Percentiles rank a stretch among this genome's conserved stretches.
phyloP scores from a whole-genome alignment of 2,329 filamentous ascomycete species.

The Mariannaea sp. region DNA sequence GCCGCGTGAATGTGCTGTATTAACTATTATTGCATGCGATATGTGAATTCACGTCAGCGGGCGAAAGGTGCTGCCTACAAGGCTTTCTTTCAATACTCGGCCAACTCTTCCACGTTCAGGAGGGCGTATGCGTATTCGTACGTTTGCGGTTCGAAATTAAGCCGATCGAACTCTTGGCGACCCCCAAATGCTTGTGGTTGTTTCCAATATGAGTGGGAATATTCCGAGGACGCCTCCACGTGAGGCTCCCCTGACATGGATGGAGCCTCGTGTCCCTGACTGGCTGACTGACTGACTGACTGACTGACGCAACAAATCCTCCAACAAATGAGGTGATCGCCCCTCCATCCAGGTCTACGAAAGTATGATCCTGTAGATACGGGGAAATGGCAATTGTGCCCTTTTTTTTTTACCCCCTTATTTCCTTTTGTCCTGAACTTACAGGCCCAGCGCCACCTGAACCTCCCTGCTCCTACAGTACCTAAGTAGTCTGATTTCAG shows the following conservation, averaged over 20 bases:
- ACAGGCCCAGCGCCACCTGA: too few relatives aligned
- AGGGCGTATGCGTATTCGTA: conserved; percentile 13
- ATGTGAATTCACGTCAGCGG: neutral
- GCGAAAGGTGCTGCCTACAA: neutral
- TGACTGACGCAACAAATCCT: too few relatives aligned
- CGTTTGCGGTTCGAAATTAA: conserved; percentile 3
- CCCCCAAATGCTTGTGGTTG: neutral
- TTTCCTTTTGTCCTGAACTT: too few relatives aligned
- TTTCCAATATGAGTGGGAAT: neutral
- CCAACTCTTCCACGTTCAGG: neutral
- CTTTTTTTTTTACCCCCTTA: neutral
- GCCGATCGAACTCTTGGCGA: conserved; percentile 13
- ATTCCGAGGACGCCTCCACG: conserved; percentile 11
- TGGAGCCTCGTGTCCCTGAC: conserved; percentile 10
- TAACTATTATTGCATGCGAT: too few relatives aligned
- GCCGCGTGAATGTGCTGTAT: neutral
- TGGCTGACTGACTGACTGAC: too few relatives aligned
- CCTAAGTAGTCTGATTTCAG: conserved; percentile 9
- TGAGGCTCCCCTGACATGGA: conserved; percentile 29
- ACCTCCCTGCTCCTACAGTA: too few relatives aligned
- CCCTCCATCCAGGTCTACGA: too few relatives aligned
- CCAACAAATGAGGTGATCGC: too few relatives aligned
- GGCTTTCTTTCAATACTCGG: neutral
- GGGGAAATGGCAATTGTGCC: neutral
- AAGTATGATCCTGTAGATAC: too few relatives aligned